Evolutionary conservation across 2,329 filamentous ascomycete genomes (phyloP).

Genomic region (Ophiostoma sp.): DNA sequence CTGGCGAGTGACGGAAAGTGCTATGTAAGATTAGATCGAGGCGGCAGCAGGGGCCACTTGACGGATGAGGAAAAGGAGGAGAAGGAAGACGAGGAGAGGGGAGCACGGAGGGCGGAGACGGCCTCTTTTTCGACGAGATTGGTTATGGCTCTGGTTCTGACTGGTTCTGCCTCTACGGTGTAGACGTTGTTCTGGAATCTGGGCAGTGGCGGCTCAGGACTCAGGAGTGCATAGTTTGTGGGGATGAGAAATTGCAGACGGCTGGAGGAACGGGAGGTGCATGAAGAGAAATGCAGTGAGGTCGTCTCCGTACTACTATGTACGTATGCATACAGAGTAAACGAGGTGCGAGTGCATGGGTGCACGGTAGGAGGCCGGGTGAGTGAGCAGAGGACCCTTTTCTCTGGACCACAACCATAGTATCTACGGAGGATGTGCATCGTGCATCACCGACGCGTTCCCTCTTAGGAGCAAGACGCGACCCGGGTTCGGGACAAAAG

Average conservation of each 20-base stretch:
- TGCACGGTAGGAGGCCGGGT: background rate
- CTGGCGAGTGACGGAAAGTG: background rate
- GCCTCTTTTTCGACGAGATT: background rate
- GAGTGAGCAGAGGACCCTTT: background rate
- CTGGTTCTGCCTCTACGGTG: background rate
- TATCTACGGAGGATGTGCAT: too few species aligned
- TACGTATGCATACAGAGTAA: background rate
- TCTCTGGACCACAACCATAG: too few species aligned
- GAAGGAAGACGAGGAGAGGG: background rate
- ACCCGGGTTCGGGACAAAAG: background rate
- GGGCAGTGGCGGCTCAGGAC: background rate
- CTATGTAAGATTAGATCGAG: background rate
- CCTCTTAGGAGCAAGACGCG: background rate
- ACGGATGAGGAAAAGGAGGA: background rate
- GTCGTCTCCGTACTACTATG: background rate
- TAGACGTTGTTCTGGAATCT: too few species aligned
- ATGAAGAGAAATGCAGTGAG: background rate
- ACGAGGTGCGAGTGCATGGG: background rate
- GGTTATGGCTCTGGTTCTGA: too few species aligned
- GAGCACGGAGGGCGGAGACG: conserved; percentile 5
- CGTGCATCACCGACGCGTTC: background rate
- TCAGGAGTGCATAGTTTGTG: conserved; percentile 11
- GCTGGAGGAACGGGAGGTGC: background rate
- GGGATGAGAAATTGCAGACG: background rate
- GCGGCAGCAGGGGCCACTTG: background rate